Base-by-base conservation (phyloP, 495 filamentous ascomycete genomes). In the Talaromyces adpressus region DNA sequence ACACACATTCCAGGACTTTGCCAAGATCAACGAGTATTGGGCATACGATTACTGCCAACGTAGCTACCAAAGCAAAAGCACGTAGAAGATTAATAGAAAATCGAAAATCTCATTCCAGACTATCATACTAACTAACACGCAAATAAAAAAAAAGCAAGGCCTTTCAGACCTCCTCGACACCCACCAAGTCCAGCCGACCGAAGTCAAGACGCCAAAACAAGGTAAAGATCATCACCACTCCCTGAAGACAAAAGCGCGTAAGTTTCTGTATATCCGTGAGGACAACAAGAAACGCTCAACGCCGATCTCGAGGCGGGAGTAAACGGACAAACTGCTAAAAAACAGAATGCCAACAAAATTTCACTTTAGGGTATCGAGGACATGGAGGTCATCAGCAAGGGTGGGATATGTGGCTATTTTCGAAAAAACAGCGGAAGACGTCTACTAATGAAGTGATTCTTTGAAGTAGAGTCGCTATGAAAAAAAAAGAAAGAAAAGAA, bases 391-490 rank as follows among this genome's bases (percentile, higher is more conserved):
- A 89, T 89, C 86, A 84, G 81, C 85, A 86, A 86, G 86, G 86
- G 82, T 87, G 82, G 80, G 83, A 83, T 86, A 82, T 88, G 86
- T 86, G 81, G 87, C 87, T 88, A 78, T 79, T 87, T 84, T 90
- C 84, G 84, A 87, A 80, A 89, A 86, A 82, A 85, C 84, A 90
- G 85, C 85, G 82, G 81, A 76, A 82, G 85, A 89, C 87, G 82
- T 89, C 79, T 87, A 90, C 88, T 91, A 88, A 90, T 91, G 84
- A 91, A 91, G 88, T 90, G 89, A 91, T 91, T 89, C 87, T 90
- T 87, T 87, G 84, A 87, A 84, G 77, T 62, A 62, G 60, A 62
- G 60, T 62, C 60, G 60, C 60, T 62, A 58, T 58, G 56, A 58
- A 58, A 23, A 52, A 25, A 41, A 62, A 62, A 62, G 41, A 32